A percentile compares a stretch with the other conserved stretches of the same genome.
These are phyloP conservation scores for Ampelocalamus luodianensis DNA, from an alignment of 176 grass and related monocot species.

Conservation along the genomic window DNA sequence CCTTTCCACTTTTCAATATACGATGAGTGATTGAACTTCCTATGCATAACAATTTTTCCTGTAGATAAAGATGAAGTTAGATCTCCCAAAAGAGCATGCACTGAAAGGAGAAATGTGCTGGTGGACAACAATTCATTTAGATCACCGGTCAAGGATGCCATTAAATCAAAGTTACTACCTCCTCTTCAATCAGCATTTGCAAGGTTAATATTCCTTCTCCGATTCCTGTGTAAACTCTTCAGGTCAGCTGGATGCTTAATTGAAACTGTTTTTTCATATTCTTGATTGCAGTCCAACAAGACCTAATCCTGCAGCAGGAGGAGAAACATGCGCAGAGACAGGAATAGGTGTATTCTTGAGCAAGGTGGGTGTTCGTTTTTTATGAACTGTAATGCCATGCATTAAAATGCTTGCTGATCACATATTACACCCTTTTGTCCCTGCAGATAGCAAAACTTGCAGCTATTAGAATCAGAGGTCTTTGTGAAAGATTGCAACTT, in stretches of 20 bases:
- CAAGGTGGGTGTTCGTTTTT: conserved; percentile 58
- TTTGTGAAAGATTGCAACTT: conserved; percentile 91
- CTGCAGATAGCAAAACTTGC: conserved; percentile 81
- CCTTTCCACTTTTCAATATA: not conserved
- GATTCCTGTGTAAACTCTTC: conserved; percentile 1
- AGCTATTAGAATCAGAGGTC: conserved; percentile 94
- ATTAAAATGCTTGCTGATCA: conserved; percentile 37
- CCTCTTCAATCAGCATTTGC: conserved; percentile 96
- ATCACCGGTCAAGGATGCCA: conserved; percentile 78
- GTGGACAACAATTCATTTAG: conserved; percentile 78
- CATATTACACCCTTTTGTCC: conserved; percentile 12
- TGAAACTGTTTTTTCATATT: conserved; percentile 1
- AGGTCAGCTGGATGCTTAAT: conserved; percentile 30
- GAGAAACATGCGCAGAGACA: conserved; percentile 91
- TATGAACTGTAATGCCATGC: not conserved
- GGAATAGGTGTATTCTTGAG: conserved; percentile 92
- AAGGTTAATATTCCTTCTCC: conserved; percentile 60
- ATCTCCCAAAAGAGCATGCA: conserved; percentile 89
- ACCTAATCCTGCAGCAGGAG: conserved; percentile 80
- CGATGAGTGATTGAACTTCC: conserved; percentile 2
- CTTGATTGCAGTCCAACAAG: conserved; percentile 82
- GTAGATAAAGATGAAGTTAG: conserved; percentile 76
- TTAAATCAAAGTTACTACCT: conserved; percentile 79
- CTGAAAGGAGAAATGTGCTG: conserved; percentile 78
- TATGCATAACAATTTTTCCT: conserved; percentile 37